Evolutionary conservation across 805 yeast genomes (phyloP).

Genomic region (Myxozyma neotropica): DNA sequence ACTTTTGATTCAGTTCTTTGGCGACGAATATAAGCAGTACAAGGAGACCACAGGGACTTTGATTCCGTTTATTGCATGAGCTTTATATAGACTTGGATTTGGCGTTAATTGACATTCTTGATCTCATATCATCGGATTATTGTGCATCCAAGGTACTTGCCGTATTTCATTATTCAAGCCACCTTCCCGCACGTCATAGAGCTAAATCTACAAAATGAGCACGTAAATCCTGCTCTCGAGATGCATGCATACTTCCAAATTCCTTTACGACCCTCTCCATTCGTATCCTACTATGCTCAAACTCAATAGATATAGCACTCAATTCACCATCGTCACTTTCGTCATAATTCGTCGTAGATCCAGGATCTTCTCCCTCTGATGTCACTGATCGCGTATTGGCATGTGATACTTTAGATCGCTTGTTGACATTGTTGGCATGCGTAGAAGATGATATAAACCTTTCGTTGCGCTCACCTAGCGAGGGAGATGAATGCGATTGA

Average conservation of each 20-base stretch:
- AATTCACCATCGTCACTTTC: conserved; percentile 1
- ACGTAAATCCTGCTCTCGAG: conserved; percentile 9
- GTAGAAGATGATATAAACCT: neutral
- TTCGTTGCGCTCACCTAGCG: conserved; percentile 6
- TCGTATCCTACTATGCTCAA: conserved; percentile 3
- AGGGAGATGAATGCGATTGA: neutral
- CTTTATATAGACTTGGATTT: neutral
- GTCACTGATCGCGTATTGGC: neutral
- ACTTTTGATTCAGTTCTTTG: conserved; percentile 68
- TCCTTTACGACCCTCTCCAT: neutral
- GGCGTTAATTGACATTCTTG: neutral
- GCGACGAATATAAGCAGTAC: conserved; percentile 62
- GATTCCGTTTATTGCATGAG: conserved; percentile 60
- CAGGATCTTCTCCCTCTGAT: neutral
- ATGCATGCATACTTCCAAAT: conserved; percentile 2
- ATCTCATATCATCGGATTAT: neutral
- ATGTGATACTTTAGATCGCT: neutral
- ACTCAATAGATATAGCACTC: neutral
- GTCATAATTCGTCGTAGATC: neutral
- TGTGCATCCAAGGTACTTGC: too few species aligned
- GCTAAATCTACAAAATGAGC: neutral
- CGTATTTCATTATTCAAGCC: neutral
- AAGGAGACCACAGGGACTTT: conserved; percentile 53
- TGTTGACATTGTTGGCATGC: neutral
- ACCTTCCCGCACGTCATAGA: neutral